These are phyloP conservation scores for Calocera viscosa DNA, from an alignment of 768 basidiomycete species.

Conservation along the genomic window DNA sequence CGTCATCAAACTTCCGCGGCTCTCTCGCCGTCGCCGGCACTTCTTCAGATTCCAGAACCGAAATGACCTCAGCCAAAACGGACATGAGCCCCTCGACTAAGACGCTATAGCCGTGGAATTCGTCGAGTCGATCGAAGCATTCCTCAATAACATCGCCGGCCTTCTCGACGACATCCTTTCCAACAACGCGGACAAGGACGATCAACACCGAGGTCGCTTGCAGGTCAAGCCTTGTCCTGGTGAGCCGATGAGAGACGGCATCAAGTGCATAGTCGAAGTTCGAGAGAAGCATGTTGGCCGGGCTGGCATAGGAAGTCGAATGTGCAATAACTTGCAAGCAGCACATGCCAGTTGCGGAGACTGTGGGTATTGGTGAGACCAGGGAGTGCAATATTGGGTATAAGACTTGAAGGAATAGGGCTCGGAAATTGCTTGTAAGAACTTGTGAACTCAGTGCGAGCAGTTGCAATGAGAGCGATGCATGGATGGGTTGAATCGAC, in stretches of 20 bases:
- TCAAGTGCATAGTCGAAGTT: constrained; percentile 97
- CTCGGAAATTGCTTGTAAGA: constrained; percentile 55
- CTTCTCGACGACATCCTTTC: constrained; percentile 70
- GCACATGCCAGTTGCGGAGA: constrained; percentile 64
- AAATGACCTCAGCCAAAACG: constrained; percentile 74
- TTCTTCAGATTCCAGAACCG: constrained; percentile 55
- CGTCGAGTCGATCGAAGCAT: constrained; percentile 91
- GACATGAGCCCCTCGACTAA: constrained; percentile 80
- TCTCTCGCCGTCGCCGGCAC: constrained; percentile 15
- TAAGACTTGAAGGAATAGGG: constrained; percentile 61
- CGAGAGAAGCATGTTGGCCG: constrained; percentile 75
- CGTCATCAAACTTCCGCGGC: constrained; percentile 10
- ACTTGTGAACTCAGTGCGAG: constrained; percentile 61
- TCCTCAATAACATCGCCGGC: constrained; percentile 94
- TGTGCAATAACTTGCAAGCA: constrained; percentile 57
- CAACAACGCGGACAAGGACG: constrained; percentile 75
- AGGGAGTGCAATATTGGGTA: constrained; percentile 82
- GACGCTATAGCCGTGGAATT: constrained; percentile 83
- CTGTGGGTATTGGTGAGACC: constrained; percentile 53
- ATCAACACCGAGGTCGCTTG: constrained; percentile 81
- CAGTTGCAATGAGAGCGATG: constrained; percentile 56
- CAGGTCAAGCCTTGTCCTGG: constrained; percentile 67
- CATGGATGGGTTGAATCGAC: constrained; percentile 44
- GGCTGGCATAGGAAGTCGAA: constrained; percentile 77
- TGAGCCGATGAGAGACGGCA: constrained; percentile 71